Base-by-base conservation (phyloP, 768 basidiomycete species). In the Kwoniella sp. region DNA sequence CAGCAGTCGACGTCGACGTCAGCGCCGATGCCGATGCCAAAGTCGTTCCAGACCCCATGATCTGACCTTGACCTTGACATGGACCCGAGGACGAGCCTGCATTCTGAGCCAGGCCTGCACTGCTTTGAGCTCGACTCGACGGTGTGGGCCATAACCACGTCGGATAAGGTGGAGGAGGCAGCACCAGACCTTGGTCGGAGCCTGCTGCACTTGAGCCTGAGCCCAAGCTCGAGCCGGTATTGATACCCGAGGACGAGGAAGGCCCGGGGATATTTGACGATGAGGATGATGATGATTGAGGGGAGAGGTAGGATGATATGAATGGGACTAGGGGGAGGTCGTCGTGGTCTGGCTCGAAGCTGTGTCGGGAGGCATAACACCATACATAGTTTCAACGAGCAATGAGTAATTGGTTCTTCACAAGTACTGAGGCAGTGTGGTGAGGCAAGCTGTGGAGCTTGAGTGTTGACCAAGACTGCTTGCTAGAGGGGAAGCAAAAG, bases 261-360 rank as follows among this genome's bases (percentile, higher is more conserved):
- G 15, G 41, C 9, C 41, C 41, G 8, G 41, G 20, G 17, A 17
- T 8, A 20, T 45, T 45, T 7, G 62, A 25, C 2, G 72, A 23
- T 12, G 55, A 31, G 22, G 38, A 34, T 26, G 65, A 29, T 28
- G 55, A 15, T 0, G 68, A 63, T 12, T 62, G 31, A 1, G 71
- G 22, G 17, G 57, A 56, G 22, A 73, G 68, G 51, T 73, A 75
- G 12, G 70, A 61, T 4, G 58, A 34, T 50, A 77, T 68, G 69
- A 77, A 77, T 13, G 73, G 58, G 1, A 72, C 37, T 1, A 77
- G 37, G 22, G 73, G 69, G 15, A 73, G 62, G 50, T 77, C 76
- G 45, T 73, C 72, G 55, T 75, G 65, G 55, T 75, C 73, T 23
- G 73, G 72, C 50, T 77, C 76, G 59, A 74, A 77, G 11, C 75